Conservation (phyloP, 73 alveolate species). For the Paraurostyla sp. region DNA sequence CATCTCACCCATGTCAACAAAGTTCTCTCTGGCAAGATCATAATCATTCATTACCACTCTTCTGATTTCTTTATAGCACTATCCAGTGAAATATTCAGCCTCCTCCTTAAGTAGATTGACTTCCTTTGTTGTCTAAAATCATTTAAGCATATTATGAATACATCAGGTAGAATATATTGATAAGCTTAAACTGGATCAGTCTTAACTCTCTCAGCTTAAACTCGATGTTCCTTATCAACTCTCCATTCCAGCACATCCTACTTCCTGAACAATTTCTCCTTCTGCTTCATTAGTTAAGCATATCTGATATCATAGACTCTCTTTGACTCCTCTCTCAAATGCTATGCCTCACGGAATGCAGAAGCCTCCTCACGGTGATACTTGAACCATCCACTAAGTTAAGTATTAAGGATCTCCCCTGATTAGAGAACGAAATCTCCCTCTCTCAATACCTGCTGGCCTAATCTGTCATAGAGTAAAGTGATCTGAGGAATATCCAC, state of each 20-base stretch:
- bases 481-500: slow-evolving; percentile 28
- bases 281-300: slow-evolving; percentile 11
- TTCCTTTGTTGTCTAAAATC: slow-evolving; percentile 36
- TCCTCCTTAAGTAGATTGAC: slow-evolving; percentile 42
- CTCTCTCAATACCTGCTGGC: neutral
- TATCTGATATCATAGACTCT: slow-evolving; percentile 2
- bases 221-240: neutral
- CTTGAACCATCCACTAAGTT: slow-evolving; percentile 54
- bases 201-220: slow-evolving; percentile 44
- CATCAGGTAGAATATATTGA: slow-evolving; percentile 53
- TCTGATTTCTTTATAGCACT: slow-evolving; percentile 43
- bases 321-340: slow-evolving; percentile 15
- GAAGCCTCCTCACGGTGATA: slow-evolving; percentile 46
- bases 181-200: slow-evolving; percentile 45
- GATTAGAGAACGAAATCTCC: slow-evolving; percentile 48
- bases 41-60: slow-evolving; percentile 56
- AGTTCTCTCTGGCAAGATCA: slow-evolving; percentile 51
- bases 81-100: slow-evolving; percentile 40
- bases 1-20: slow-evolving; percentile 58
- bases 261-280: slow-evolving; percentile 55
- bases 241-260: slow-evolving; percentile 52
- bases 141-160: neutral
- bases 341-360: slow-evolving; percentile 37
- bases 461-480: slow-evolving; percentile 39
- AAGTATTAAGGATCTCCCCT: slow-evolving; percentile 47